Evolutionary conservation across 2,329 filamentous ascomycete species (phyloP), one percentile per base, ranked within the genome.

Genomic region (Claviceps purpurea): DNA sequence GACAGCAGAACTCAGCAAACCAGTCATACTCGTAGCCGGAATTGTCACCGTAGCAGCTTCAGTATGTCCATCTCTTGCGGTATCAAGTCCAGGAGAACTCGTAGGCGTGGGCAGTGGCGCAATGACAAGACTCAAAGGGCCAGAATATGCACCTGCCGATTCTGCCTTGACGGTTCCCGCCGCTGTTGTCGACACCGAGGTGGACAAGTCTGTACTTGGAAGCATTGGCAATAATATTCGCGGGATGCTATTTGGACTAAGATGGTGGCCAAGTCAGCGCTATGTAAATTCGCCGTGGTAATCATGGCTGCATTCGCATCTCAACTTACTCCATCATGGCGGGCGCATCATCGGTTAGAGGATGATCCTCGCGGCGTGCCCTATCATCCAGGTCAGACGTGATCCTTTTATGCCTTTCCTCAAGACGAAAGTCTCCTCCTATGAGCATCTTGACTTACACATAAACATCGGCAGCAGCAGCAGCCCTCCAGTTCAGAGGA

Each of bases 401-500:
- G 8, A n/a, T 10, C 3, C 14, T 16, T 43, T 47, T 16, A 2
- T 8, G 26, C 6, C 18, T 6, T 30, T 51, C 24, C 16, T 37
- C 40, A 44, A 18, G 24, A 20, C 18, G 1, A 5, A 18, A 4
- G 1, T 34, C 43, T 46, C 11, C 8, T 18, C 30, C n/a, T 10
- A 24, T 4, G 26, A n/a, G 13, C 6, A 30, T 18, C 8, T 22
- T 37, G 41, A 57, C 63, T 50, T 56, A 68, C 65, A 62, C 54
- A 57, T 56, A 34, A 34, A 10, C 30, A 11, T 34, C 3, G 30
- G 30, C 30, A 10, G 30, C 30, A 11, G 30, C 62, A 56, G 58
- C 56, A 57, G 61, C 57, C 57, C 59, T 62, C 64, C 65, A 61
- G 50, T 59, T 60, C 37, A 66, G 57, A 63, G 64, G 69, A 57